Evolutionary conservation across 306 rosid species (phyloP).

Genomic region (Comarum palustre): DNA sequence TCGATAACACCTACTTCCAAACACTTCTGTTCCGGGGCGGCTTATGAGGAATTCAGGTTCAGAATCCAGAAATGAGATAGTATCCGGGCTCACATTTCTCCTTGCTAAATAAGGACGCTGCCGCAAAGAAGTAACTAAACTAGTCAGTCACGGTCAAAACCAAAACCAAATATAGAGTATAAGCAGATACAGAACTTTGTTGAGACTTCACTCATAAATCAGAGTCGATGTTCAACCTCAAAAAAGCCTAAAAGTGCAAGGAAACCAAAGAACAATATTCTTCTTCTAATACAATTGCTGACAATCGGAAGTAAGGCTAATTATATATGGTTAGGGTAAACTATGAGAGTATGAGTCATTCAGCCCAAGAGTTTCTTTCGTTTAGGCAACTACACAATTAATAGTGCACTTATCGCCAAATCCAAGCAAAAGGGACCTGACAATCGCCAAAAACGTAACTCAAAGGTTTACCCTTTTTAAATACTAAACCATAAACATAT

Average conservation of each 20-base stretch:
- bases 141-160: conserved; percentile 1
- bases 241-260: neutral
- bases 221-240: neutral
- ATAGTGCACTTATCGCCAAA: conserved; percentile 11
- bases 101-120: conserved; percentile 74
- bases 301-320: neutral
- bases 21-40: conserved; percentile 44
- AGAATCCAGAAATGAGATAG: conserved; percentile 51
- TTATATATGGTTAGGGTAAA: neutral
- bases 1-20: conserved; percentile 53
- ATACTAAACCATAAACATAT: neutral
- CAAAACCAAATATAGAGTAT: conserved; percentile 10
- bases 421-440: neutral
- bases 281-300: neutral
- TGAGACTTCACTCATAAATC: neutral
- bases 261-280: neutral
- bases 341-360: neutral
- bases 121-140: conserved; percentile 29
- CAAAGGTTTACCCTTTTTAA: neutral
- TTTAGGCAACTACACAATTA: neutral
- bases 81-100: conserved; percentile 50
- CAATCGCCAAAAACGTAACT: neutral
- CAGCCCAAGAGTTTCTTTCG: neutral
- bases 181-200: neutral
- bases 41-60: conserved; percentile 51